Percentiles rank a stretch among this genome's conserved stretches.
These are phyloP conservation scores for Yamadazyma atlantica DNA, from an alignment of 1,139 yeast species.

Conservation along the genomic window DNA sequence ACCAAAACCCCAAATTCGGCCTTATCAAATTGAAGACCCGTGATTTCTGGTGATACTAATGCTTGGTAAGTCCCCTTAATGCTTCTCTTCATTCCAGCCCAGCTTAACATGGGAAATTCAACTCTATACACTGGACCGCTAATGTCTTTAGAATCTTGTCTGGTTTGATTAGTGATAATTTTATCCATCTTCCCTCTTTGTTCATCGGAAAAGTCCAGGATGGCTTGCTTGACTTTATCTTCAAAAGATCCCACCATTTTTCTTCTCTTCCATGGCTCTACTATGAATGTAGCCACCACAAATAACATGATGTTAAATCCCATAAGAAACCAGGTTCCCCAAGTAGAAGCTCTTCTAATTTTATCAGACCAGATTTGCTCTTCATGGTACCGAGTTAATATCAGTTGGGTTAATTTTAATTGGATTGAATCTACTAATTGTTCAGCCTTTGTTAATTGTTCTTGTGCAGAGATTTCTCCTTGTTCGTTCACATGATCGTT, in stretches of 20 bases:
- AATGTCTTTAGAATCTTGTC: slow-evolving; percentile 1
- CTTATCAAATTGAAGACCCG: slow-evolving; percentile 22
- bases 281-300: slow-evolving; percentile 74
- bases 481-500: slow-evolving; percentile 78
- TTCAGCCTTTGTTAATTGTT: slow-evolving; percentile 57
- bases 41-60: slow-evolving; percentile 19
- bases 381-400: slow-evolving; percentile 87
- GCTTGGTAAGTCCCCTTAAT: slow-evolving; percentile 18
- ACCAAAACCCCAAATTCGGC: slow-evolving; percentile 24
- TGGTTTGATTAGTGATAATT: slow-evolving; percentile 8
- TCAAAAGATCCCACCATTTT: slow-evolving; percentile 83
- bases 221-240: slow-evolving; percentile 62
- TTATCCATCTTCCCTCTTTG: slow-evolving; percentile 17
- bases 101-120: slow-evolving; percentile 11
- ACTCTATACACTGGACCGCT: slow-evolving; percentile 1
- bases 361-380: slow-evolving; percentile 99
- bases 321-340: slow-evolving; percentile 95
- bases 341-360: slow-evolving; percentile 88
- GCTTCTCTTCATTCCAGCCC: slow-evolving; percentile 19
- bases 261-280: slow-evolving; percentile 93
- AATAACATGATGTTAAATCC: slow-evolving; percentile 80
- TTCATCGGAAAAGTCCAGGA: slow-evolving; percentile 31
- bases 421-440: slow-evolving; percentile 67
- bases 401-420: slow-evolving; percentile 68
- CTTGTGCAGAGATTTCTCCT: slow-evolving; percentile 55